Evolutionary conservation across 139 green algal genomes (phyloP).

Genomic region (Coccomyxa sp.): DNA sequence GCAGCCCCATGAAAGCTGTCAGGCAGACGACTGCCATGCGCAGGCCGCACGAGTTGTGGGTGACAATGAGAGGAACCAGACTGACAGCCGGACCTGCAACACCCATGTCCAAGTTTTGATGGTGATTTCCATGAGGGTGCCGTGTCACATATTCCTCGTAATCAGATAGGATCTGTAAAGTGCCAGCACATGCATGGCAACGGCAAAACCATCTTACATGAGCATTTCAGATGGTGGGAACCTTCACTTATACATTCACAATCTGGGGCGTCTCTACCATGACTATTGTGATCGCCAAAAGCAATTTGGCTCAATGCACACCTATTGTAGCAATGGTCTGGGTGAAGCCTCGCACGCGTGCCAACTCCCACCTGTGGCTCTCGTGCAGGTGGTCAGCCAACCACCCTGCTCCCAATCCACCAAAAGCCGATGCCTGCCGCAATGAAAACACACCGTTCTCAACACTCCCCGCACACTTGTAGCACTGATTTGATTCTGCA

Average conservation of each 20-base stretch:
- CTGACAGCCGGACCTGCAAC: constrained; percentile 27
- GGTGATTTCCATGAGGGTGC: no score
- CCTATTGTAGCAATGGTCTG: constrained; percentile 46
- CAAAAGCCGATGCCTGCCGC: constrained; percentile 14
- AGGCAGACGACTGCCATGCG: constrained; percentile 34
- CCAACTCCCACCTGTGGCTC: not conserved
- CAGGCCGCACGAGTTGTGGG: not conserved
- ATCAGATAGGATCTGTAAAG: no score
- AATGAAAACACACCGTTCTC: not conserved
- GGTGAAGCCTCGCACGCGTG: constrained; percentile 40
- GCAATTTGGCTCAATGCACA: not conserved
- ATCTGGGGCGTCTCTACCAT: no score
- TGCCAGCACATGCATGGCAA: no score
- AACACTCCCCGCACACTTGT: not conserved
- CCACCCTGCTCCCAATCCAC: constrained; percentile 13
- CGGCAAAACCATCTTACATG: no score
- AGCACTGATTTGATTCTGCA: no score
- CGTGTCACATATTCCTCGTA: no score
- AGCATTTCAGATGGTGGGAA: no score
- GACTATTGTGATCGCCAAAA: not conserved
- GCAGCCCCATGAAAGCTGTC: constrained; percentile 31
- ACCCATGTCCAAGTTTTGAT: not conserved
- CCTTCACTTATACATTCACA: no score
- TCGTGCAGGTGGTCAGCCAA: constrained; percentile 31
- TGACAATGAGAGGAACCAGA: constrained; percentile 42